Percentiles rank a stretch among this genome's conserved stretches.
Conservation (phyloP, 345 rosid species). For the Melaleuca quinquenervia region DNA sequence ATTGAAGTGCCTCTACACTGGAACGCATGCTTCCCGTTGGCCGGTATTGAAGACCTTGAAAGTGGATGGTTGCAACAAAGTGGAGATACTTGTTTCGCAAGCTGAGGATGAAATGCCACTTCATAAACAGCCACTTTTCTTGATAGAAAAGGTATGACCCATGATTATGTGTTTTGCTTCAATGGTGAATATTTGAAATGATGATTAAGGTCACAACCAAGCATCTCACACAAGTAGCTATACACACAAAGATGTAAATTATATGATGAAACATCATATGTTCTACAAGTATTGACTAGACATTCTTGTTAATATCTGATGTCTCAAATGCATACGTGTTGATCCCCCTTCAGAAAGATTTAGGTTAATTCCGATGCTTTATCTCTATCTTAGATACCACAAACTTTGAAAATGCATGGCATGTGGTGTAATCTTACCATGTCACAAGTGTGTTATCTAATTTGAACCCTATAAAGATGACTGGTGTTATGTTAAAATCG, state of each 20-base stretch:
- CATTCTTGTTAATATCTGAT: not conserved
- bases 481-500: not conserved
- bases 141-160: too few relatives aligned
- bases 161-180: not conserved
- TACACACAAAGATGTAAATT: too few relatives aligned
- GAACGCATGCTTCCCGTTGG: too few relatives aligned
- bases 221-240: not conserved
- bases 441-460: not conserved
- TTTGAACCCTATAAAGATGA: not conserved
- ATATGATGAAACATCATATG: not conserved
- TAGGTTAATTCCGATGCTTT: not conserved
- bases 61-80: too few relatives aligned
- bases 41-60: too few relatives aligned
- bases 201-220: not conserved
- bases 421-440: not conserved
- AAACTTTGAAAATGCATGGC: not conserved
- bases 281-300: not conserved
- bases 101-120: too few relatives aligned
- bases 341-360: not conserved
- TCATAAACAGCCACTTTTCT: too few relatives aligned
- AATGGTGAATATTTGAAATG: not conserved
- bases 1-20: too few relatives aligned
- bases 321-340: not conserved
- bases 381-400: not conserved
- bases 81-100: too few relatives aligned